Evolutionary conservation across 805 yeast genomes (phyloP), one percentile per base, ranked within the genome.

Genomic region (Ogataea methylovora): DNA sequence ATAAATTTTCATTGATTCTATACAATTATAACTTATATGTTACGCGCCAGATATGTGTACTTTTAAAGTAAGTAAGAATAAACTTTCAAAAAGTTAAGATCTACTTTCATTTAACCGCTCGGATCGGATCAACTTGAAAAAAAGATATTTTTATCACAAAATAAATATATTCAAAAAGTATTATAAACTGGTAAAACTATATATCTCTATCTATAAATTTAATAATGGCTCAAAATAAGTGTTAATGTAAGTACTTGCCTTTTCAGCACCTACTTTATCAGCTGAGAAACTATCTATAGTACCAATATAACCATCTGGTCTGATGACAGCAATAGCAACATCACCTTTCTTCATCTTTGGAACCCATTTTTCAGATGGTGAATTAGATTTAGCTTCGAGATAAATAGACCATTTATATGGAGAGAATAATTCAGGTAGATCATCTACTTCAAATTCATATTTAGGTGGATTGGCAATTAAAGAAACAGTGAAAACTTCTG

Each of bases 291-390:
- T 11, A n/a, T 27, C 27, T 14, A 33, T 36, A 16, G 35, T 26
- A 18, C 46, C 43, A 32, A 45, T 39, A 28, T 46, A 48, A 10
- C 52, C 51, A 36, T 49, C 54, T 13, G 54, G 54, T 34, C 52
- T 41, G 15, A 42, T 29, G 5, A 47, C 43, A 13, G 37, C 23
- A 30, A 44, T 33, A 13, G 35, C 39, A n/a, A 30, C 14, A 1
- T 9, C 15, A n/a, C n/a, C n/a, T n/a, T n/a, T n/a, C n/a, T n/a
- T n/a, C n/a, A n/a, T n/a, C 8, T n/a, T 17, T 10, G 29, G 24
- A 16, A 21, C 13, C 43, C 43, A 40, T 30, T 40, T 40, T 10
- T 21, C 13, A 4, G n/a, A 15, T 11, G 38, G 34, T 5, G 36
- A 35, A 10, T 27, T 12, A 5, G 18, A 20, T 5, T 9, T n/a